Evolutionary conservation across 2,329 filamentous ascomycete species (phyloP), one percentile per base, ranked within the genome.

Genomic region (Grosmannia serpens): DNA sequence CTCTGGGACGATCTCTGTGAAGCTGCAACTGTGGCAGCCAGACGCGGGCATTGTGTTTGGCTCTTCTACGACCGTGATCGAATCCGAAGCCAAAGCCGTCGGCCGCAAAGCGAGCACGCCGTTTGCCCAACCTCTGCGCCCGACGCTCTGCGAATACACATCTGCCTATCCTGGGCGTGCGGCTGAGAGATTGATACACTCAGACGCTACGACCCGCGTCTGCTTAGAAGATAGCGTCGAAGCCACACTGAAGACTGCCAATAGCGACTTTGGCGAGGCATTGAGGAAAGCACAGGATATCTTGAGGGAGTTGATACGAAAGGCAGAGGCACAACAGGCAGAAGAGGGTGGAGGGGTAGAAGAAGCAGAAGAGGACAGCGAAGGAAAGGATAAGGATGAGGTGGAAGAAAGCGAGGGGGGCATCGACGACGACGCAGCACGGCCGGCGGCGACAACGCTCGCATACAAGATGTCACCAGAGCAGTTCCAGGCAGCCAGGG

Each of bases 381-480:
- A n/a, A 44, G 41, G 41, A n/a, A 44, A 44, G 22, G 13, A 31
- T 26, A 46, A 53, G 35, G 20, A 29, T 8, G 26, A 11, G 46
- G 27, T 27, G 24, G 49, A 61, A 49, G 33, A 58, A 1, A 22
- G 29, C 24, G 41, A 38, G 13, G 56, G 57, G 13, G 49, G 55
- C 2, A 44, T 51, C 13, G 61, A 24, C 20, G 17, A 31, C 33
- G 31, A 17, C 20, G 10, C 31, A 27, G 67, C 4, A 61, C 60
- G 67, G 6, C 70, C 71, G 8, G 75, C 76, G 0, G 64, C 68
- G 38, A 72, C 74, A 4, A 65, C 67, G 0, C 66, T 77, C 7
- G 67, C 73, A 0, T 83, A 73, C 66, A 76, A 77, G 59, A 77
- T 83, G 51, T 69, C 72, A 1, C 67, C 73, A 33, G 69, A 76